Evolutionary conservation across 495 filamentous ascomycete species (phyloP).

Genomic region (Penicillium antarcticum): DNA sequence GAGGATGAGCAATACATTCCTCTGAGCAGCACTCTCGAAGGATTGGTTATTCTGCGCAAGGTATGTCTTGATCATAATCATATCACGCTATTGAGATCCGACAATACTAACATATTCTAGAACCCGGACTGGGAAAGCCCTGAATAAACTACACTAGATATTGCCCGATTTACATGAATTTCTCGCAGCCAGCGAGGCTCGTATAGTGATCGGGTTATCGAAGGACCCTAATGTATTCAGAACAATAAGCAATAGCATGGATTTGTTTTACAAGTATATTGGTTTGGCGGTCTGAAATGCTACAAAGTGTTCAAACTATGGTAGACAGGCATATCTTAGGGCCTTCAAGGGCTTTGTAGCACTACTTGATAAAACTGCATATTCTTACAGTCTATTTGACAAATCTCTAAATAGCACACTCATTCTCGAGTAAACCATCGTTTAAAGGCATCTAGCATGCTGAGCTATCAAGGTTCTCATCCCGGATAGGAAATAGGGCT

Average conservation of each 20-base stretch:
- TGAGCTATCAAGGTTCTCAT: slow-evolving; percentile 7
- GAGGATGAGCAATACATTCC: slow-evolving; percentile 97
- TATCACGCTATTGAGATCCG: not conserved
- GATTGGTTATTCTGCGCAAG: slow-evolving; percentile 94
- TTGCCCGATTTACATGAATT: slow-evolving; percentile 13
- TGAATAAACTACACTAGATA: slow-evolving; percentile 27
- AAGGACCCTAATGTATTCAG: slow-evolving; percentile 42
- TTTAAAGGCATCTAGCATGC: not conserved
- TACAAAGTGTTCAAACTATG: not conserved
- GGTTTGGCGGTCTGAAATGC: not conserved
- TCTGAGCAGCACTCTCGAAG: slow-evolving; percentile 86
- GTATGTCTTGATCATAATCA: slow-evolving; percentile 47
- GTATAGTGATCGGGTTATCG: slow-evolving; percentile 22
- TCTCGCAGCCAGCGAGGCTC: slow-evolving; percentile 14
- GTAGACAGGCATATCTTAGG: not conserved
- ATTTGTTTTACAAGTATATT: slow-evolving; percentile 11
- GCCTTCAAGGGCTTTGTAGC: not conserved
- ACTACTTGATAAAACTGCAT: not conserved
- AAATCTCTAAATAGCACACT: not conserved
- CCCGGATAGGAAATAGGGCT: slow-evolving; percentile 41
- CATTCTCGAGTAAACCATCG: too few species aligned
- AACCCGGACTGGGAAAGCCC: slow-evolving; percentile 54
- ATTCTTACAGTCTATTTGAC: not conserved
- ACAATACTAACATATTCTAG: slow-evolving; percentile 34
- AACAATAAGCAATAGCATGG: slow-evolving; percentile 37